phyloP scores from a whole-genome alignment of 345 rosid genomes.

The Psidium friedrichsthalianum region DNA sequence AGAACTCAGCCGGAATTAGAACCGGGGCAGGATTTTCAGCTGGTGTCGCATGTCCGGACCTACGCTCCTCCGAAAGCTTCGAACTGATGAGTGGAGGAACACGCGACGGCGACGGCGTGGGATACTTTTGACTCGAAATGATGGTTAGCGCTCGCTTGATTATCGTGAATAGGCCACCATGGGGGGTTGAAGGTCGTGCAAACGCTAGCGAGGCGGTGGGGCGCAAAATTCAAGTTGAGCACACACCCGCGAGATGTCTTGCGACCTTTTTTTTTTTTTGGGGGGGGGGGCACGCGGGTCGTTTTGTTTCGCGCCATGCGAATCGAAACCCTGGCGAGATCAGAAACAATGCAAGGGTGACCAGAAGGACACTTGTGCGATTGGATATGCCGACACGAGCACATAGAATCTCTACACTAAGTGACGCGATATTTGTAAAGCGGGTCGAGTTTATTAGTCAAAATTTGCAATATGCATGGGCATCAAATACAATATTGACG shows the following conservation, averaged over 20 bases:
- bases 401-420: not conserved
- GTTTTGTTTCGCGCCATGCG: not conserved
- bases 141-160: not conserved
- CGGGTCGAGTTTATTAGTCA: not conserved
- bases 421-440: not conserved
- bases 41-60: no score
- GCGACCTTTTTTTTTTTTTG: not conserved
- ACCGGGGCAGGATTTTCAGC: no score
- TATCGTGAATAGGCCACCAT: not conserved
- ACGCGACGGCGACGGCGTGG: no score
- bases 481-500: not conserved
- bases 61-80: rapidly evolving
- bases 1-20: not conserved
- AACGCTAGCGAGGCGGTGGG: not conserved
- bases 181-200: not conserved
- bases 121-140: rapidly evolving
- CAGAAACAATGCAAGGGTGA: rapidly evolving
- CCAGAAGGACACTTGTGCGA: not conserved
- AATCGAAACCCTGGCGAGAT: rapidly evolving
- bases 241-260: not conserved
- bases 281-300: not conserved
- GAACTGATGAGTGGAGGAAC: rapidly evolving
- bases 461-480: not conserved
- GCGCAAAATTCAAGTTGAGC: not conserved
- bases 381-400: not conserved